phyloP scores from a whole-genome alignment of 306 rosid species.

The Medicago ruthenica region DNA sequence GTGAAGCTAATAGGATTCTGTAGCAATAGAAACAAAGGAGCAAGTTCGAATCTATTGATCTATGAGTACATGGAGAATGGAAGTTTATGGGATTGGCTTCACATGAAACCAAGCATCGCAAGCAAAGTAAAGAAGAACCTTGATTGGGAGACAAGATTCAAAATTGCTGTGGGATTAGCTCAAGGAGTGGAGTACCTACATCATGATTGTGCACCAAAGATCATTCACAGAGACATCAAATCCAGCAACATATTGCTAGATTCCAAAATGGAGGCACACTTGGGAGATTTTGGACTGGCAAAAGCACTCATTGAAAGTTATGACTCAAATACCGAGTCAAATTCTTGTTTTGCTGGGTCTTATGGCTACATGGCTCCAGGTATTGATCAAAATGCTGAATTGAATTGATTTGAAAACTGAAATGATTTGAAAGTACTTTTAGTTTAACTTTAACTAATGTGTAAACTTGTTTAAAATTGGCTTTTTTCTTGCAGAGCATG shows the following conservation, averaged over 20 bases:
- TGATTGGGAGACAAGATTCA: slow-evolving; percentile 88
- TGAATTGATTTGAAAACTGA: slow-evolving; percentile 13
- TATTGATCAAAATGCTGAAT: slow-evolving; percentile 35
- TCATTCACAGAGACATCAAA: slow-evolving; percentile 89
- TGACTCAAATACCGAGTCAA: slow-evolving; percentile 75
- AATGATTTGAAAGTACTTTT: not conserved
- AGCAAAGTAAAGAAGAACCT: slow-evolving; percentile 63
- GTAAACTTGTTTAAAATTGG: not conserved
- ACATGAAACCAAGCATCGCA: slow-evolving; percentile 51
- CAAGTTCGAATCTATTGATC: slow-evolving; percentile 72
- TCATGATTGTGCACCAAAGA: slow-evolving; percentile 88
- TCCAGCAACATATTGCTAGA: slow-evolving; percentile 85
- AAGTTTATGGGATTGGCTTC: slow-evolving; percentile 95
- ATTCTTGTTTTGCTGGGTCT: slow-evolving; percentile 87
- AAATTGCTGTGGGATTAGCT: slow-evolving; percentile 80
- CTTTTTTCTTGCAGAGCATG: slow-evolving; percentile 65
- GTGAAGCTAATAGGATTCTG: slow-evolving; percentile 92
- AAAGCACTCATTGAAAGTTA: slow-evolving; percentile 63
- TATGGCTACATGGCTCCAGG: slow-evolving; percentile 98
- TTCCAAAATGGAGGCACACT: slow-evolving; percentile 88
- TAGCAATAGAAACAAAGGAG: slow-evolving; percentile 66
- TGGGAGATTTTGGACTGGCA: slow-evolving; percentile 97
- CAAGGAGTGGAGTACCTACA: slow-evolving; percentile 93
- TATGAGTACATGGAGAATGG: slow-evolving; percentile 94
- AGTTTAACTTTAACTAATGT: slow-evolving; percentile 1